These are phyloP conservation scores for Lavandula angustifolia DNA, from an alignment of 257 asterid genomes.

Conservation along the genomic window DNA sequence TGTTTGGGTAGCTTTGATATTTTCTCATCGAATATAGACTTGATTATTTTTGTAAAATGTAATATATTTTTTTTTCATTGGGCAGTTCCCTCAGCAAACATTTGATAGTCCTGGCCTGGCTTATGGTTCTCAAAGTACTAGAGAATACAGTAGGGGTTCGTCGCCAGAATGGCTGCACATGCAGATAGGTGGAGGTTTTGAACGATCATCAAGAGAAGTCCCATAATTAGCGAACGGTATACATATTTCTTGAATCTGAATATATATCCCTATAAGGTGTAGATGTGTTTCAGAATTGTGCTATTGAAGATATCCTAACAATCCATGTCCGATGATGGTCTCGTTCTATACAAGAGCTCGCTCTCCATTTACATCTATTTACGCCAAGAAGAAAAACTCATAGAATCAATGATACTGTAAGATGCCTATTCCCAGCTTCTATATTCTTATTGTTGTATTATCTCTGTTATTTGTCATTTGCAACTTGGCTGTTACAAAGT, in stretches of 20 bases:
- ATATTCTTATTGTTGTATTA: constrained; percentile 26
- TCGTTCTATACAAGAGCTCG: constrained; percentile 19
- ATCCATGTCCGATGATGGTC: no score
- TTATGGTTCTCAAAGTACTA: constrained; percentile 61
- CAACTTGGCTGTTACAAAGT: constrained; percentile 34
- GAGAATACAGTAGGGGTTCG: constrained; percentile 60
- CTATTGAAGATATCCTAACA: no score
- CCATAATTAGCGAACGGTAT: constrained; percentile 22
- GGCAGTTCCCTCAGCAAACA: constrained; percentile 64
- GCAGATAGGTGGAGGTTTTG: constrained; percentile 90
- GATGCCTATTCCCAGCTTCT: constrained; percentile 27
- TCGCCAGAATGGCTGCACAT: constrained; percentile 93
- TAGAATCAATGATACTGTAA: constrained; percentile 38
- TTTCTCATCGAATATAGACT: neutral
- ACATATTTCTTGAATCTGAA: constrained; percentile 35
- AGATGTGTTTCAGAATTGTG: no score
- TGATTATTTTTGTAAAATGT: neutral
- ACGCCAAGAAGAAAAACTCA: constrained; percentile 31
- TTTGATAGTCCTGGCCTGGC: constrained; percentile 63
- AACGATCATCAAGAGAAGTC: constrained; percentile 51
- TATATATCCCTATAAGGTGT: constrained; percentile 1
- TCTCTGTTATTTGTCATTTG: constrained; percentile 32
- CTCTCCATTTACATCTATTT: constrained; percentile 3
- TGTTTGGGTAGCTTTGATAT: neutral
- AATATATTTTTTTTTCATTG: neutral